Conservation (phyloP, 2,329 filamentous ascomycete genomes). For the Calonectria crousiana region DNA sequence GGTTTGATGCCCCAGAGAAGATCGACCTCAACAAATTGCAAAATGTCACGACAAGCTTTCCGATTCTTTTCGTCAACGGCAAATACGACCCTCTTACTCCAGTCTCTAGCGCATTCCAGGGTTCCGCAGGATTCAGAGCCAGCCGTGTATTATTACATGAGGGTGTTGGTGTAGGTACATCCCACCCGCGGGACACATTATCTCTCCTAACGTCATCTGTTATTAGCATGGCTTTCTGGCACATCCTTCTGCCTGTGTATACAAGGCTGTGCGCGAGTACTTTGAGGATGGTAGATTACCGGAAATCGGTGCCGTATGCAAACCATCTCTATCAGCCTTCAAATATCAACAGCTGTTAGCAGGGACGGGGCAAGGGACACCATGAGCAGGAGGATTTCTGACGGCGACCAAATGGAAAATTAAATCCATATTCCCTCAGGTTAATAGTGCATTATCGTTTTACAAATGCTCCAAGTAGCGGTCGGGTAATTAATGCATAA, state of each 20-base stretch:
- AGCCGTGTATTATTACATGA: not conserved
- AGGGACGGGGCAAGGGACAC: not conserved
- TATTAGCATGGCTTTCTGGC: not conserved
- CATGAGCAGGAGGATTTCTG: not conserved
- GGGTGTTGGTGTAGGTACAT: not conserved
- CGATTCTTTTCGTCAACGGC: not conserved
- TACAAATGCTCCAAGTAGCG: no score
- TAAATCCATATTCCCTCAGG: no score
- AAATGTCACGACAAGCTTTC: not conserved
- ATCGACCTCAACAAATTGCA: not conserved
- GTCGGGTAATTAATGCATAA: no score
- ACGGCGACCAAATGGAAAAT: no score
- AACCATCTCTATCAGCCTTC: not conserved
- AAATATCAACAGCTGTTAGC: not conserved
- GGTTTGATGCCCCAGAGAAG: not conserved
- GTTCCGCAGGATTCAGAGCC: not conserved
- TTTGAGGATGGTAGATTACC: slow-evolving; percentile 6
- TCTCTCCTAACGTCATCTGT: not conserved
- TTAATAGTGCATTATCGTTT: no score
- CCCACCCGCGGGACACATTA: not conserved
- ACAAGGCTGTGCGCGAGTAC: not conserved
- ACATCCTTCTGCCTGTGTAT: not conserved
- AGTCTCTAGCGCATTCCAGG: not conserved
- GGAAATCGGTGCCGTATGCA: not conserved
- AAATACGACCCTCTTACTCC: not conserved